Conservation (phyloP, 371 early-diverging fungal genomes). For the Rhizopus sp. region DNA sequence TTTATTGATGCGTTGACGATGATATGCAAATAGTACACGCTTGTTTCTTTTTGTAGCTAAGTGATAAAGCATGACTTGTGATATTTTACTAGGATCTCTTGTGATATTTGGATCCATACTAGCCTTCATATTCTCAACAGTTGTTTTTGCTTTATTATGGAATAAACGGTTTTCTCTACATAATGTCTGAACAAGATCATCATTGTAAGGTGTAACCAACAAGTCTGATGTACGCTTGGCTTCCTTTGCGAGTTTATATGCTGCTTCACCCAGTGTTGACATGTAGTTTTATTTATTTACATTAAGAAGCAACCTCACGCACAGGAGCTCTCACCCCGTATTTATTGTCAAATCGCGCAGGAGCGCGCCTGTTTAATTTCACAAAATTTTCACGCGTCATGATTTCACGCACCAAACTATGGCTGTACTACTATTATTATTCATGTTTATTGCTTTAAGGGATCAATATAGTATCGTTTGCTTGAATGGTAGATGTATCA, state of each 20-base stretch:
- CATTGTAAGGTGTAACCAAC: constrained; percentile 76
- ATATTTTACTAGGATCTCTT: constrained; percentile 32
- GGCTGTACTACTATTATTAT: no score
- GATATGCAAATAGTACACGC: constrained; percentile 89
- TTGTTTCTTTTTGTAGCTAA: constrained; percentile 75
- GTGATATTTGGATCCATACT: constrained; percentile 5
- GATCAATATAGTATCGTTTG: no score
- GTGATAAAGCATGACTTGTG: constrained; percentile 56
- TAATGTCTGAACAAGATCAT: constrained; percentile 80
- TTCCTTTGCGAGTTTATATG: constrained; percentile 81
- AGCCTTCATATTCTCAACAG: constrained; percentile 29
- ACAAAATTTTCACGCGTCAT: no score
- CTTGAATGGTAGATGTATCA: no score
- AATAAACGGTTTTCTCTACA: constrained; percentile 76
- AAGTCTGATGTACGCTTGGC: constrained; percentile 77
- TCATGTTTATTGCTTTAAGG: no score
- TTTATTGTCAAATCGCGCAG: no score
- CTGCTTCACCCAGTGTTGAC: constrained; percentile 26
- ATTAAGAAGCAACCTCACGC: not conserved
- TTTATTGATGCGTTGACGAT: constrained; percentile 70
- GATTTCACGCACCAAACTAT: no score
- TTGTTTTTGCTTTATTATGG: constrained; percentile 35
- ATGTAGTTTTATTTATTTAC: constrained; percentile 3
- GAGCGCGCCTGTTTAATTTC: no score
- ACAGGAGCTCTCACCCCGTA: no score